Base-by-base conservation (phyloP, 371 early-diverging fungal genomes). In the Syncephalis plumigaleata region DNA sequence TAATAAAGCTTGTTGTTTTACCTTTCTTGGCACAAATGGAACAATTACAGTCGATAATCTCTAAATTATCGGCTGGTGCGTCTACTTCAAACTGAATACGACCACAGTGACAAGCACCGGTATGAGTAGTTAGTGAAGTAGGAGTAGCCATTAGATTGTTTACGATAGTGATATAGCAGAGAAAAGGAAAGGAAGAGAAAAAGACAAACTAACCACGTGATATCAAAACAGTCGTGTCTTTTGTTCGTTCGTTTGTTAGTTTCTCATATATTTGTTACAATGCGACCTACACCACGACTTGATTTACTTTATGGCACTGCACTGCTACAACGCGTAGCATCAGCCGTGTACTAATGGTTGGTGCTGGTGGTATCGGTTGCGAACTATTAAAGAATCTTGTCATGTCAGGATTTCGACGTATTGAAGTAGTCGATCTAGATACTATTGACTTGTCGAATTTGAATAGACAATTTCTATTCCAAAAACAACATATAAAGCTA, bases 321-420 rank as follows among this genome's bases (percentile, higher is more conserved):
- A 13, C 24, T 43, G 11, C 24, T 43, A 18, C 22, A 43, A 22
- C 18, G 22, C 13, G 24, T 43, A 18, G 17, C 43, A 5, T 22
- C 22, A 13, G 18, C 43, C 65, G 61, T 25, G 65, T 87, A 16
- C 60, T 91, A 24, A 66, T 89, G 52, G 81, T 89, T 7, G 91
- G 91, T 26, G 86, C 90, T 9, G 99, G 99, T 49, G 99, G 99
- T 7, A 91, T 99, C 47, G 99, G 99, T 25, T 98, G 98, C 60
- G 99, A 99, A 63, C 61, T 99, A 31, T 69, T 97, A 16, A 98
- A 99, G 63, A 80, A 91, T 61, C 72, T 98, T 17, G 89, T 88
- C 23, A 57, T 92, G 64, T 67, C 80, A 18, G 96, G 96, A 15
- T 93, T 94, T 61, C 66, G 62, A 49, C 52, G 77, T 53, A 90